These are phyloP conservation scores for Barnettozyma botsteinii DNA, from an alignment of 805 yeast genomes.

Conservation along the genomic window DNA sequence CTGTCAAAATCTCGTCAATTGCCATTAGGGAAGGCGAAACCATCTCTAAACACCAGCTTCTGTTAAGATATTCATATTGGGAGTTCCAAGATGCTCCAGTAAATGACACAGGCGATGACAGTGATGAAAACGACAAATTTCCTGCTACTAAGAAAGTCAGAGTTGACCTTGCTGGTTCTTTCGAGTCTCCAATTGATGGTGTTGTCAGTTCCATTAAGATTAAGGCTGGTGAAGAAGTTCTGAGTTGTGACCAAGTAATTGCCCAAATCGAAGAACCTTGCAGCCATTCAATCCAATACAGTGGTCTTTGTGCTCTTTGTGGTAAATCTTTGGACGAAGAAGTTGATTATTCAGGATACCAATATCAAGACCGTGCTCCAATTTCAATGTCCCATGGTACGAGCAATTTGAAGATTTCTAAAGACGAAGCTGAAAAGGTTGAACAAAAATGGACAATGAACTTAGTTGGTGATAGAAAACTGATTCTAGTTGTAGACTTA, in stretches of 20 bases:
- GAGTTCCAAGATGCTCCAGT: conserved; percentile 33
- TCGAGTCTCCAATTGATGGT: conserved; percentile 83
- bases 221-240: conserved; percentile 53
- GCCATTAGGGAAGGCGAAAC: conserved; percentile 27
- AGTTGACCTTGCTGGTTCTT: conserved; percentile 67
- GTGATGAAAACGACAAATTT: conserved; percentile 8
- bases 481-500: conserved; percentile 89
- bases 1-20: conserved; percentile 33
- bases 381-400: conserved; percentile 88
- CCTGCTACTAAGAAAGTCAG: conserved; percentile 31
- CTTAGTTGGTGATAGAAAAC: conserved; percentile 54
- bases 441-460: conserved; percentile 62
- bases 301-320: conserved; percentile 11
- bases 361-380: conserved; percentile 63
- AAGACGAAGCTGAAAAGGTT: conserved; percentile 79
- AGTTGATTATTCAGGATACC: conserved; percentile 65
- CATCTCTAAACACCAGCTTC: conserved; percentile 32
- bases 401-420: conserved; percentile 74
- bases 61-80: conserved; percentile 42
- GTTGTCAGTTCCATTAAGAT: conserved; percentile 46
- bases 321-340: conserved; percentile 50
- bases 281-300: conserved; percentile 81
- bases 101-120: conserved; percentile 20
- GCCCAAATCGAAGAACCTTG: conserved; percentile 73
- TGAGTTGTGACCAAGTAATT: conserved; percentile 40